Percentiles rank a stretch among this genome's conserved stretches.
Evolutionary conservation across 2,329 filamentous ascomycete genomes (phyloP).

Genomic region (Fusarium lyarnte): DNA sequence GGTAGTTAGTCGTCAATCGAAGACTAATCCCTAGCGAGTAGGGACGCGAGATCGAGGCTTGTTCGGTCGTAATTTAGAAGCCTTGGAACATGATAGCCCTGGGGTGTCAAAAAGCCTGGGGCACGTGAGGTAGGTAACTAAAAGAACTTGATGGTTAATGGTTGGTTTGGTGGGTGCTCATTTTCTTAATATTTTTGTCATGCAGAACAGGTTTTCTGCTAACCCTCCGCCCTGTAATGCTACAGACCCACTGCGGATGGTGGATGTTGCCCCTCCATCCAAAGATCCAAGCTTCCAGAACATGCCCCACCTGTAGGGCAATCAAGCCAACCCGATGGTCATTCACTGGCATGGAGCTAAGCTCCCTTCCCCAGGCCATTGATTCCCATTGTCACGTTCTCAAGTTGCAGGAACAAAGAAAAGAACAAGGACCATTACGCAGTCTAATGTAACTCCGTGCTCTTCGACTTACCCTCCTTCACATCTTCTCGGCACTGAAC

Average conservation of each 20-base stretch:
- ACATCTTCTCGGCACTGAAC: not conserved
- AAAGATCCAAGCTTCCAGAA: slow-evolving; percentile 3
- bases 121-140: not conserved
- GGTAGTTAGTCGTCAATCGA: not conserved
- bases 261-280: not conserved
- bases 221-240: not conserved
- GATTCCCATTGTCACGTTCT: slow-evolving; percentile 3
- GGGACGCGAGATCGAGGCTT: not conserved
- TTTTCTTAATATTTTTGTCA: not conserved
- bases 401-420: slow-evolving; percentile 6
- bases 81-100: not conserved
- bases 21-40: not conserved
- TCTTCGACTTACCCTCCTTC: not conserved
- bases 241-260: not conserved
- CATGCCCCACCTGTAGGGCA: not conserved
- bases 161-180: too few species aligned
- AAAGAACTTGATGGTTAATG: not conserved
- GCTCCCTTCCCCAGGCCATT: not conserved
- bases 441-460: not conserved
- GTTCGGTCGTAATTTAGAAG: not conserved
- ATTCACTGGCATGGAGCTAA: not conserved
- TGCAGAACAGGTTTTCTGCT: not conserved
- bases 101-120: not conserved
- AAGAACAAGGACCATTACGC: not conserved
- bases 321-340: not conserved